Evolutionary conservation across 1,284 basidiomycete species (phyloP).

Genomic region (Megacollybia platyphylla): DNA sequence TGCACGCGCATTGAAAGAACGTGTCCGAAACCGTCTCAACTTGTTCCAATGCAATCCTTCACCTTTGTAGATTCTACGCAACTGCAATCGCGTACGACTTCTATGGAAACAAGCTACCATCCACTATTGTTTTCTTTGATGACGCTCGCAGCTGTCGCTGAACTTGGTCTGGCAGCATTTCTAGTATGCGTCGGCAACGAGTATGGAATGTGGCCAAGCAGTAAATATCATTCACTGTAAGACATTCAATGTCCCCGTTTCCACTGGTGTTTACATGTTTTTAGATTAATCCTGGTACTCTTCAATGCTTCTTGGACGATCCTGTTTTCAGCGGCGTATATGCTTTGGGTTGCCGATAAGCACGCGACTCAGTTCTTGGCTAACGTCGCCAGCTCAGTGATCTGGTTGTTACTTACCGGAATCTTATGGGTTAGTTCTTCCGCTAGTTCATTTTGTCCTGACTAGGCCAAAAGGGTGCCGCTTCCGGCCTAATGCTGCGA

Average conservation of each 20-base stretch:
- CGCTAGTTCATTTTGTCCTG: conserved; percentile 2
- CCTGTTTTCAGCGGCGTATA: conserved; percentile 52
- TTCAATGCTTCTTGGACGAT: conserved; percentile 65
- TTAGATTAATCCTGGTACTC: conserved; percentile 44
- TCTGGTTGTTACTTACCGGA: conserved; percentile 55
- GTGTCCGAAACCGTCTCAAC: too few relatives aligned
- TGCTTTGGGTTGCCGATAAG: conserved; percentile 57
- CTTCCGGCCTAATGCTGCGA: conserved; percentile 51
- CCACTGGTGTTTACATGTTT: neutral
- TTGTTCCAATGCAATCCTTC: too few relatives aligned
- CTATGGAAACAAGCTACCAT: conserved; percentile 41
- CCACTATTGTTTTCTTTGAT: conserved; percentile 61
- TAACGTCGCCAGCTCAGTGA: conserved; percentile 60
- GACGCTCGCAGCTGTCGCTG: conserved; percentile 50
- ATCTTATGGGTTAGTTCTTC: conserved; percentile 44
- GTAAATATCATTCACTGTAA: conserved; percentile 54
- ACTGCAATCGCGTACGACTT: conserved; percentile 7
- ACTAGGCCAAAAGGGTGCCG: conserved; percentile 33
- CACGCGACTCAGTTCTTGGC: conserved; percentile 48
- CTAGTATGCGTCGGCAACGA: conserved; percentile 55
- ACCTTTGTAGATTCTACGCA: too few relatives aligned
- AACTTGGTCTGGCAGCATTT: conserved; percentile 60
- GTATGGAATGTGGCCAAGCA: conserved; percentile 41
- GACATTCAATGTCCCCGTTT: conserved; percentile 13
- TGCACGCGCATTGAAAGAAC: too few relatives aligned